Percentiles rank a stretch among this genome's conserved stretches.
Evolutionary conservation across 2,329 filamentous ascomycete species (phyloP).

Genomic region (Aspergillus ochraceus): DNA sequence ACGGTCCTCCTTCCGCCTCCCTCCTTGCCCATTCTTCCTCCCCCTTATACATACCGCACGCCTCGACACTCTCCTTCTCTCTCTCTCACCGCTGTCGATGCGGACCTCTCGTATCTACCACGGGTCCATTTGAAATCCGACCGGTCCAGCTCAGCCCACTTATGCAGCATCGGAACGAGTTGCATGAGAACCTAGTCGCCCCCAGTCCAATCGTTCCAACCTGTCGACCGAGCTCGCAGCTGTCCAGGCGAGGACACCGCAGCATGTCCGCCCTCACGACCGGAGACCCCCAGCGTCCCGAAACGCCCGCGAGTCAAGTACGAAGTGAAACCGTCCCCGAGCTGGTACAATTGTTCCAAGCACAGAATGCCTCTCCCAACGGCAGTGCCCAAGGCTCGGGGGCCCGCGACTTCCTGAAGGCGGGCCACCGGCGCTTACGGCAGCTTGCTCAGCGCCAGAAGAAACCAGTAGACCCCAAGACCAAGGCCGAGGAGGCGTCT

Average conservation of each 20-base stretch:
- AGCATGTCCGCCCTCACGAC: slow-evolving; percentile 26
- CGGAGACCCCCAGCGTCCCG: slow-evolving; percentile 14
- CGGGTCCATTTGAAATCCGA: slow-evolving; percentile 19
- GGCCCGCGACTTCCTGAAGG: slow-evolving; percentile 29
- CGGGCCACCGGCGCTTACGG: slow-evolving; percentile 37
- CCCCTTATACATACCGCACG: neutral
- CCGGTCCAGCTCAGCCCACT: slow-evolving; percentile 16
- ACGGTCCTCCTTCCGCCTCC: neutral
- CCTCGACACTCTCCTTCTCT: neutral
- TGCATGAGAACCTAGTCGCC: slow-evolving; percentile 30
- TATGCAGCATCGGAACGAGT: slow-evolving; percentile 31
- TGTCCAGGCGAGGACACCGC: slow-evolving; percentile 23
- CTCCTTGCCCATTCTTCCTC: neutral
- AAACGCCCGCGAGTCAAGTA: slow-evolving; percentile 15
- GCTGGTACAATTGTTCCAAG: slow-evolving; percentile 38
- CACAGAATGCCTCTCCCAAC: slow-evolving; percentile 23
- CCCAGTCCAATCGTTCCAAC: slow-evolving; percentile 38
- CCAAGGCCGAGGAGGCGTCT: slow-evolving; percentile 26
- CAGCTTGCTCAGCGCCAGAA: slow-evolving; percentile 34
- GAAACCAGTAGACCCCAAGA: slow-evolving; percentile 23
- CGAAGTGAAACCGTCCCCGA: slow-evolving; percentile 36
- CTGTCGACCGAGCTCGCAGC: slow-evolving; percentile 28
- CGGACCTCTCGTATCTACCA: slow-evolving; percentile 7
- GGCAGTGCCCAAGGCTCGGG: slow-evolving; percentile 23
- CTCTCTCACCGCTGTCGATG: slow-evolving; percentile 9